Evolutionary conservation across 225 moss, liverwort and hornwort genomes (phyloP), one percentile per base, ranked within the genome.

Genomic region (Antitrichia curtipendula): DNA sequence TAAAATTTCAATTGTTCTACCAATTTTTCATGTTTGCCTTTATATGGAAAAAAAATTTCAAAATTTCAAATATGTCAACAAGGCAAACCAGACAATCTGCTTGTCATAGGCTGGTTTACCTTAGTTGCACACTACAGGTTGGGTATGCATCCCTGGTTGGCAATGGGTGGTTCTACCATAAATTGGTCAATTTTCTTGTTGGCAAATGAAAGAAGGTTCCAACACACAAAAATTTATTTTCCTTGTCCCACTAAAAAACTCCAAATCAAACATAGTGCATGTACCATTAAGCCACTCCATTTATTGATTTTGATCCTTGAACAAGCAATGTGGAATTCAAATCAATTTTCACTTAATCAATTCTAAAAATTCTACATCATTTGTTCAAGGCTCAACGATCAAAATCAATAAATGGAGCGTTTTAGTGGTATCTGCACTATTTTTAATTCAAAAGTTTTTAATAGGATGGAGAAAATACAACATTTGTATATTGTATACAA

Each of bases 401-500:
- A 40, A 38, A 68, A 38, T 21, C 17, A 71, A 45, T 28, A 43
- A 71, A 9, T 71, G 9, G 9, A 71, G 16, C 1, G 2, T 3
- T 43, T 71, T 45, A 24, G 28, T 16, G 6, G 5, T 22, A 32
- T 15, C 32, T 7, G 13, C 21, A 14, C 1, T 69, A 69, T 40
- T 40, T 24, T 4, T 9, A 0, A 24, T 13, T 24, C 3, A 2
- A 6, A 69, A 13, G 3, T 69, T 40, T 36, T 40, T 14, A 13
- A 4, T 14, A 1, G 4, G 4, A 69, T 0, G 0, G 0, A 32
- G 0, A 8, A 2, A 20, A 1, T 73, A 34, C 6, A 53, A 75
- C 52, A 52, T 8, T 52, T 52, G 8, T 34, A 8, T 34, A 75
- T 0, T 0, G 0, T 52, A 22, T 21, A 2, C 12, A 20, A 32